phyloP scores from a whole-genome alignment of 2,329 filamentous ascomycete genomes.

The Aureobasidium subglaciale region DNA sequence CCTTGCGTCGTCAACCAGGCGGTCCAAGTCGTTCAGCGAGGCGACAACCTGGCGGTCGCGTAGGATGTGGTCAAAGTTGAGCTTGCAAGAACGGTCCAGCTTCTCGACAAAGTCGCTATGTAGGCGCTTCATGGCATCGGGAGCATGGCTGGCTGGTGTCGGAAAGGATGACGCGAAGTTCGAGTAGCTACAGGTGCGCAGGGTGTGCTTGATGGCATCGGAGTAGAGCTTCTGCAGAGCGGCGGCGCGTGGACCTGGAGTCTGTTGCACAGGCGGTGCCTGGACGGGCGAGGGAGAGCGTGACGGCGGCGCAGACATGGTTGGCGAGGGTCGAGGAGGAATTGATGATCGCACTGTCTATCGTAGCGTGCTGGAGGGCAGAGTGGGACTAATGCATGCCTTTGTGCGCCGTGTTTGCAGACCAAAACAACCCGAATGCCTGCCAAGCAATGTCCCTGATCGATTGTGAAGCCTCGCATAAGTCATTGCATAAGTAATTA shows the following conservation, averaged over 20 bases:
- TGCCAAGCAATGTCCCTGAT: background rate
- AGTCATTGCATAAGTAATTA: too few relatives aligned
- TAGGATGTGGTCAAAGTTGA: slow-evolving; percentile 56
- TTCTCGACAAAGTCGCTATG: slow-evolving; percentile 51
- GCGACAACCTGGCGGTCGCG: slow-evolving; percentile 49
- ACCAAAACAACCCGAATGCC: background rate
- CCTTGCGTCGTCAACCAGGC: slow-evolving; percentile 52
- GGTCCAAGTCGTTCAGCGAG: slow-evolving; percentile 55
- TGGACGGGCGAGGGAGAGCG: slow-evolving; percentile 46
- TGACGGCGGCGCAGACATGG: slow-evolving; percentile 12
- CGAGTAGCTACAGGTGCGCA: slow-evolving; percentile 54
- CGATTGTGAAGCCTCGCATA: background rate
- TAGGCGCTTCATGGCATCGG: slow-evolving; percentile 49
- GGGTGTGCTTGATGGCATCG: slow-evolving; percentile 51
- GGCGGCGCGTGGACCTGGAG: slow-evolving; percentile 54
- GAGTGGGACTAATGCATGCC: background rate
- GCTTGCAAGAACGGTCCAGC: slow-evolving; percentile 49
- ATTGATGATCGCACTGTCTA: slow-evolving; percentile 2
- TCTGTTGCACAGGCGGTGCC: slow-evolving; percentile 45
- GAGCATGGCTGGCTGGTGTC: slow-evolving; percentile 52
- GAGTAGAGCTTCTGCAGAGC: slow-evolving; percentile 54
- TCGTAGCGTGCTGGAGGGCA: background rate
- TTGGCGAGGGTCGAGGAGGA: background rate
- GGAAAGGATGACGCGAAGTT: slow-evolving; percentile 60
- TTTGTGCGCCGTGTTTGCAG: slow-evolving; percentile 3